A percentile compares a stretch with the other conserved stretches of the same genome.
Evolutionary conservation across 2,329 filamentous ascomycete species (phyloP).

Genomic region (Hypoxylon sp.): DNA sequence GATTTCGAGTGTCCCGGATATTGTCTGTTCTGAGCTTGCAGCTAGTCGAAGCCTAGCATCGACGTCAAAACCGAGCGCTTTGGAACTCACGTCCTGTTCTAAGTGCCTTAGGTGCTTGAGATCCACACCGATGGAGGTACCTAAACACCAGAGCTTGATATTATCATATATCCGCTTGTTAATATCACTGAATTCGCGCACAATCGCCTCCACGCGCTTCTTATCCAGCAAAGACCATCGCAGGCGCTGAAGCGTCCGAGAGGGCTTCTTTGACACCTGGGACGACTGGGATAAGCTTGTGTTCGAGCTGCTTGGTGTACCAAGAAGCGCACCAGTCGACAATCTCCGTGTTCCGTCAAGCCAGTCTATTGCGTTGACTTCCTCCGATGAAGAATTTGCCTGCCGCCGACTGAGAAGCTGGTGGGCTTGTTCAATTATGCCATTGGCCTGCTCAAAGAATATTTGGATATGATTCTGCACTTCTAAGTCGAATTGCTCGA

Average conservation of each 20-base stretch:
- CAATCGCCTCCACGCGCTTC: constrained; percentile 17
- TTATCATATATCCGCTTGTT: constrained; percentile 22
- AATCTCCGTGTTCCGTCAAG: neutral
- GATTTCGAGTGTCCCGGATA: constrained; percentile 12
- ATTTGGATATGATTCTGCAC: constrained; percentile 19
- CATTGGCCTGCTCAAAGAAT: constrained; percentile 19
- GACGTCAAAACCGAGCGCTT: constrained; percentile 8
- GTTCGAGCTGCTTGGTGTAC: neutral
- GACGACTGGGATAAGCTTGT: constrained; percentile 1
- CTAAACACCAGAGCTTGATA: constrained; percentile 19
- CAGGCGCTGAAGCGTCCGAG: constrained; percentile 13
- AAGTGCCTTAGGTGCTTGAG: constrained; percentile 15
- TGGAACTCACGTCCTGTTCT: constrained; percentile 13
- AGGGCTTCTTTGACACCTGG: constrained; percentile 12
- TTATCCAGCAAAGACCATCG: constrained; percentile 19
- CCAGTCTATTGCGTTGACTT: neutral
- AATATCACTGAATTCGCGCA: constrained; percentile 15
- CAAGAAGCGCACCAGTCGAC: neutral
- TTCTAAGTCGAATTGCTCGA: constrained; percentile 16
- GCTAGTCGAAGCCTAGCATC: constrained; percentile 16
- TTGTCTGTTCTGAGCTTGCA: constrained; percentile 1
- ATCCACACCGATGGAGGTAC: constrained; percentile 14
- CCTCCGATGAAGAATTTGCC: constrained; percentile 1
- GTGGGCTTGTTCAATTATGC: constrained; percentile 19
- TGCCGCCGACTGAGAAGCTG: constrained; percentile 16